These are phyloP conservation scores for Ogataea trehalophila DNA, from an alignment of 805 yeast species.

Conservation along the genomic window DNA sequence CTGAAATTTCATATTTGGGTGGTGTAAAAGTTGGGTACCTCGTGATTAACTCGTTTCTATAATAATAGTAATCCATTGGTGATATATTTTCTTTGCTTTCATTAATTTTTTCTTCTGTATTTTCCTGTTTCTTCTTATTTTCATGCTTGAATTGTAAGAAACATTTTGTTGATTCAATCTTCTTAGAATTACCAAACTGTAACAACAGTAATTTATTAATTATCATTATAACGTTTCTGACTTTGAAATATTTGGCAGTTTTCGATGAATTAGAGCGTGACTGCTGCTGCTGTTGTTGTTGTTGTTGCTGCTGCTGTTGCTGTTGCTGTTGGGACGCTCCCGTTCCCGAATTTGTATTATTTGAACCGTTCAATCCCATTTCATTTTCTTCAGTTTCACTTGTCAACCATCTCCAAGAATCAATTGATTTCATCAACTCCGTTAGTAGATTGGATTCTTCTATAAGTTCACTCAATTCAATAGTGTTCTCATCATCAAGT, in stretches of 20 bases:
- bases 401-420: slow-evolving; percentile 59
- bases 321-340: background rate
- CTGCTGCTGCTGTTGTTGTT: slow-evolving; percentile 18
- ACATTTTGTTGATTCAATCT: slow-evolving; percentile 39
- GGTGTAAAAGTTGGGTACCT: slow-evolving; percentile 70
- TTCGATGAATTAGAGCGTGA: slow-evolving; percentile 11
- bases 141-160: slow-evolving; percentile 41
- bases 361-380: slow-evolving; percentile 6
- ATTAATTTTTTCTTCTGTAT: background rate
- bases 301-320: slow-evolving; percentile 5
- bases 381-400: slow-evolving; percentile 19
- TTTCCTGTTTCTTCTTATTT: background rate
- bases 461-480: slow-evolving; percentile 6
- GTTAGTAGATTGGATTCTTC: slow-evolving; percentile 36
- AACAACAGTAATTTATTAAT: slow-evolving; percentile 50
- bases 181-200: slow-evolving; percentile 55
- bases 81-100: slow-evolving; percentile 39
- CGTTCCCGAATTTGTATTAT: background rate
- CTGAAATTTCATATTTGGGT: slow-evolving; percentile 44
- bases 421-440: slow-evolving; percentile 46
- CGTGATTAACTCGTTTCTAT: slow-evolving; percentile 65
- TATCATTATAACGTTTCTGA: slow-evolving; percentile 52
- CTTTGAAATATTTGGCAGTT: slow-evolving; percentile 29
- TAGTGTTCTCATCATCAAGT: slow-evolving; percentile 2
- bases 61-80: slow-evolving; percentile 80